These are phyloP conservation scores for Ceratobasidium sp. DNA, from an alignment of 1,284 basidiomycete species.

Conservation along the genomic window DNA sequence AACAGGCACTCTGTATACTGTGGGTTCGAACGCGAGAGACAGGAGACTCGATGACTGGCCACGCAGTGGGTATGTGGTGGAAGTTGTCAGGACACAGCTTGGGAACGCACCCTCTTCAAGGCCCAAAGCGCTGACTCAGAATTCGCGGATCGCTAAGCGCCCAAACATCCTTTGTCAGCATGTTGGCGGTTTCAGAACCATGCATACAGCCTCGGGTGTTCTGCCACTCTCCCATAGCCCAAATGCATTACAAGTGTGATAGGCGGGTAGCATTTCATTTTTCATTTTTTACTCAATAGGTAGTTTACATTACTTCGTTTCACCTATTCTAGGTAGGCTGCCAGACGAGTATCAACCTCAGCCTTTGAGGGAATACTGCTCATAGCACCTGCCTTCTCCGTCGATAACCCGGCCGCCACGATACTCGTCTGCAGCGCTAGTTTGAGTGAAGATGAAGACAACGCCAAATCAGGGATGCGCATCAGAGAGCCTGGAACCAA, in stretches of 20 bases:
- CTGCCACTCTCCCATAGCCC: background rate
- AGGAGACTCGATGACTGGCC: constrained; percentile 41
- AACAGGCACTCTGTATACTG: constrained; percentile 43
- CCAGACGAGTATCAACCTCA: constrained; percentile 40
- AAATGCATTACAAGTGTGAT: background rate
- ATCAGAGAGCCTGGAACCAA: constrained; percentile 34
- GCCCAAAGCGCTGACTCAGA: constrained; percentile 28
- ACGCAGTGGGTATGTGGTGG: constrained; percentile 40
- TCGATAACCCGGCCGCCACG: constrained; percentile 37
- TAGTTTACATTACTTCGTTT: no score
- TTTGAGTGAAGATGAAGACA: constrained; percentile 9
- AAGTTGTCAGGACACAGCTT: constrained; percentile 31
- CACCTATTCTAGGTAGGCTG: constrained; percentile 13
- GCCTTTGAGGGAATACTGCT: constrained; percentile 35
- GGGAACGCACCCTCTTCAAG: constrained; percentile 41
- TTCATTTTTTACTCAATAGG: constrained; percentile 22
- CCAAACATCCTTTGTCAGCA: constrained; percentile 9
- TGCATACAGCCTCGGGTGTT: constrained; percentile 4
- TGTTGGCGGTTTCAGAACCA: background rate
- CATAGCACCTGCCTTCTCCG: constrained; percentile 37
- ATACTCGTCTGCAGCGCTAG: constrained; percentile 33
- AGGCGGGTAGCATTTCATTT: background rate
- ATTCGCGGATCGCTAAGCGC: constrained; percentile 16
- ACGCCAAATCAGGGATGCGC: constrained; percentile 20
- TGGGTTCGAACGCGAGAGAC: constrained; percentile 33